A percentile compares a stretch with the other conserved stretches of the same genome.
Conservation (phyloP, 441 rosid species). For the Cnidoscolus chayamansa region DNA sequence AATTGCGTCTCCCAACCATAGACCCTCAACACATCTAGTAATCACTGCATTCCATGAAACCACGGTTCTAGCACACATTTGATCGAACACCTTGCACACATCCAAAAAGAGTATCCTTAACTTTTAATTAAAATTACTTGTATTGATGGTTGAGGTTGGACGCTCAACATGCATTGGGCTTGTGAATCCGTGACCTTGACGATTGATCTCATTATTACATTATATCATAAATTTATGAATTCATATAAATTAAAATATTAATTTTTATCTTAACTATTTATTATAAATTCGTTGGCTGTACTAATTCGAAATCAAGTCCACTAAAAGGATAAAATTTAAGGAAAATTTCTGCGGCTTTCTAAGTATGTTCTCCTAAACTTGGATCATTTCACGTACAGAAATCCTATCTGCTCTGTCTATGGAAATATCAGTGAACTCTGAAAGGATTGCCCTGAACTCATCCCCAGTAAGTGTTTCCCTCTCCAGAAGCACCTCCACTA, state of each 20-base stretch:
- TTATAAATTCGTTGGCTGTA: no score
- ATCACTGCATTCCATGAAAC: conserved; percentile 81
- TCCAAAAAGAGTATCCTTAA: conserved; percentile 17
- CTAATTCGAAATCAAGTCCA: no score
- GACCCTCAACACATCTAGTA: conserved; percentile 53
- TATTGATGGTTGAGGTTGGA: no score
- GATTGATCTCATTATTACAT: no score
- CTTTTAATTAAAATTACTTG: no score
- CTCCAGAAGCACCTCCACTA: conserved; percentile 70
- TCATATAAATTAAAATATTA: no score
- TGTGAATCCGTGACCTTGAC: no score
- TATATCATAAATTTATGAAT: no score
- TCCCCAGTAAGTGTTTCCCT: conserved; percentile 65
- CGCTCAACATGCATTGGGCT: no score
- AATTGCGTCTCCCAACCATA: conserved; percentile 37
- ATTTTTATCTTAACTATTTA: no score
- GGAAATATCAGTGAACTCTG: conserved; percentile 43
- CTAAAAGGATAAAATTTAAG: conserved; percentile 10
- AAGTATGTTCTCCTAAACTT: conserved; percentile 22
- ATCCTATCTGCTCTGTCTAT: conserved; percentile 27
- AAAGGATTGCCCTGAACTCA: conserved; percentile 56
- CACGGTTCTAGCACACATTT: conserved; percentile 54
- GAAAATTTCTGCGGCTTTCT: not conserved
- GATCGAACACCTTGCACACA: conserved; percentile 58
- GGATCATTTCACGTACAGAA: conserved; percentile 34